A percentile compares a stretch with the other conserved stretches of the same genome.
phyloP scores from a whole-genome alignment of 169 alveolate species.

The Babesia sp. region DNA sequence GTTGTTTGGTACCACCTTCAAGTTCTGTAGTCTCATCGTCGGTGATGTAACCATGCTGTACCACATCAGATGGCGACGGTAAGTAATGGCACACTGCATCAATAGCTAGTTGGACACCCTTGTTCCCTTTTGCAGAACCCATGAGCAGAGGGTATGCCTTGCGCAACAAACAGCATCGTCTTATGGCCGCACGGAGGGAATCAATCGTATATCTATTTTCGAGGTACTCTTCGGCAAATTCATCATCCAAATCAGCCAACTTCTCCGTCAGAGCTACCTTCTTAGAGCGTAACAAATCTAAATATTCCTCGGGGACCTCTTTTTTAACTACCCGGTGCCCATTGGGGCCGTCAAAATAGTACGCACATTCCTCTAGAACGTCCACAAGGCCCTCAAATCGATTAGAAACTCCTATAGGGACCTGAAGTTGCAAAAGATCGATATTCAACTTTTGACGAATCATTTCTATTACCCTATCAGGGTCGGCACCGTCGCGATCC shows the following conservation, averaged over 20 bases:
- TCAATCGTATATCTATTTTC: constrained; percentile 64
- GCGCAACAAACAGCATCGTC: constrained; percentile 77
- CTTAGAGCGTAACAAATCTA: neutral
- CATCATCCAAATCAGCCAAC: constrained; percentile 91
- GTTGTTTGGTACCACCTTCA: constrained; percentile 49
- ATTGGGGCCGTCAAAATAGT: constrained; percentile 84
- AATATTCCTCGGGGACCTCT: constrained; percentile 81
- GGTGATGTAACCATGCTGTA: constrained; percentile 49
- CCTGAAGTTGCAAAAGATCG: constrained; percentile 66
- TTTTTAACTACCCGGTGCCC: constrained; percentile 78
- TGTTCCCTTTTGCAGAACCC: constrained; percentile 95
- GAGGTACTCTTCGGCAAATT: constrained; percentile 87
- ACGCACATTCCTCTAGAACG: constrained; percentile 79
- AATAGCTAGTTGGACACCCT: constrained; percentile 91
- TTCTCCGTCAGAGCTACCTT: constrained; percentile 17
- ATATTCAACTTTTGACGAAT: constrained; percentile 87
- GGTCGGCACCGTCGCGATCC: constrained; percentile 96
- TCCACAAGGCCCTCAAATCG: constrained; percentile 90
- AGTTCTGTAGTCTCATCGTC: constrained; percentile 37
- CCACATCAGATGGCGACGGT: constrained; percentile 87
- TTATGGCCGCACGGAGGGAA: constrained; percentile 67
- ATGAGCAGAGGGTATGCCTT: constrained; percentile 87
- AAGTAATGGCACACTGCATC: constrained; percentile 91
- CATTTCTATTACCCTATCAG: constrained; percentile 80
- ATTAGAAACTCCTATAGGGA: constrained; percentile 88